Conservation (phyloP, 2,329 filamentous ascomycete species). For the Aspergillus sp. region DNA sequence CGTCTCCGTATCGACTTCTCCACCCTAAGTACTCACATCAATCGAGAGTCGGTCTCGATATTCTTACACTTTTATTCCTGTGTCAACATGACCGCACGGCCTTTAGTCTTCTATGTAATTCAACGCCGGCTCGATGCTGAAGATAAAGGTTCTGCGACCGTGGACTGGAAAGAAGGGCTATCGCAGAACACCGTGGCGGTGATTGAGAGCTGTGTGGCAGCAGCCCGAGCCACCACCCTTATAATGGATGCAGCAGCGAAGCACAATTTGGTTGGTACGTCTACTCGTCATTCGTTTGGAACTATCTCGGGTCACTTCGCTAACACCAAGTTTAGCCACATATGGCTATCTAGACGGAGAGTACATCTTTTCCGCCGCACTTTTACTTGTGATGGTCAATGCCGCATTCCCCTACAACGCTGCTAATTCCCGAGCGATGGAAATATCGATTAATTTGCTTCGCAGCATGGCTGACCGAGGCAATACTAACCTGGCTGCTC, state of each 20-base stretch:
- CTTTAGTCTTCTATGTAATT: slow-evolving; percentile 57
- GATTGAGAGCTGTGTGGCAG: slow-evolving; percentile 56
- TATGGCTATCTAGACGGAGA: slow-evolving; percentile 62
- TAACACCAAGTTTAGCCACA: slow-evolving; percentile 43
- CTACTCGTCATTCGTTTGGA: background rate
- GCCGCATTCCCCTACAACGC: slow-evolving; percentile 53
- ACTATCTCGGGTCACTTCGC: accelerated
- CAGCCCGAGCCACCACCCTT: slow-evolving; percentile 52
- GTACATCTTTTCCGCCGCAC: slow-evolving; percentile 57
- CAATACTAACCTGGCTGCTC: slow-evolving; percentile 52
- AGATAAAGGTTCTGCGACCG: slow-evolving; percentile 34
- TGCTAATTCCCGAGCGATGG: slow-evolving; percentile 49
- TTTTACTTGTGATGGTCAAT: slow-evolving; percentile 59
- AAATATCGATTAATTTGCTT: slow-evolving; percentile 50
- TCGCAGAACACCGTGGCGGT: slow-evolving; percentile 53
- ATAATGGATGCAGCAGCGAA: slow-evolving; percentile 54
- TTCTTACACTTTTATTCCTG: slow-evolving; percentile 61
- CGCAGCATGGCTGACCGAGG: slow-evolving; percentile 56
- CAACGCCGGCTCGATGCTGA: slow-evolving; percentile 49
- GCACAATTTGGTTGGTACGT: slow-evolving; percentile 53
- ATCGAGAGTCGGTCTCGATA: slow-evolving; percentile 55
- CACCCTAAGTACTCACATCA: slow-evolving; percentile 44
- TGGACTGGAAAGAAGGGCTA: slow-evolving; percentile 52
- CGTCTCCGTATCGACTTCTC: slow-evolving; percentile 53
- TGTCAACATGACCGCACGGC: slow-evolving; percentile 59